Evolutionary conservation across 1,284 basidiomycete genomes (phyloP).

Genomic region (Ustilago crameri): DNA sequence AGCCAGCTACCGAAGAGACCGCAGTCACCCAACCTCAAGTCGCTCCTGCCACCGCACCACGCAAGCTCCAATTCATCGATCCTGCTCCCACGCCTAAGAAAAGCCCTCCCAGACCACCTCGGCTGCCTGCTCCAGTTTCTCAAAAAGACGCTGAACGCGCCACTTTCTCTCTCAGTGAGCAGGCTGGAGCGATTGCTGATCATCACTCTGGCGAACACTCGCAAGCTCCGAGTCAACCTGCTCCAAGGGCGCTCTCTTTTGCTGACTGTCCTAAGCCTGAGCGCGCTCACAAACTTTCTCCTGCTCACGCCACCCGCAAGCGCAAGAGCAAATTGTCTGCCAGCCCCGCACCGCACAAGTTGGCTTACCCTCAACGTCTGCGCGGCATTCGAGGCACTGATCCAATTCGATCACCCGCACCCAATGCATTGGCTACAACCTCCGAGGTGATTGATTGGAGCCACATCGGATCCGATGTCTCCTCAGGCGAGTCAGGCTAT

Average conservation of each 20-base stretch:
- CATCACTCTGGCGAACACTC: neutral
- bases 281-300: conserved; percentile 18
- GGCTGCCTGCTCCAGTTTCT: conserved; percentile 1
- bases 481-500: conserved; percentile 37
- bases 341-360: conserved; percentile 42
- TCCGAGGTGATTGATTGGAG: conserved; percentile 8
- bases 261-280: conserved; percentile 39
- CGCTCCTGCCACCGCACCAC: neutral
- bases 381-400: conserved; percentile 33
- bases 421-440: conserved; percentile 6
- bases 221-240: conserved; percentile 3
- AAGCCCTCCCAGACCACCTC: conserved; percentile 2
- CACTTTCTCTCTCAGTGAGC: neutral
- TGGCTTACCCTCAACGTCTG: conserved; percentile 38
- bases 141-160: conserved; percentile 1
- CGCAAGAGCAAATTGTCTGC: conserved; percentile 31
- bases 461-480: conserved; percentile 7
- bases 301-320: conserved; percentile 12
- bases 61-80: conserved; percentile 32
- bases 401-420: conserved; percentile 45
- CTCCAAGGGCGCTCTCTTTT: conserved; percentile 27
- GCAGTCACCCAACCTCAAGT: conserved; percentile 23
- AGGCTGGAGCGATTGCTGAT: neutral
- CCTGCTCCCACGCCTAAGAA: conserved; percentile 23
- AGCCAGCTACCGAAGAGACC: conserved; percentile 1